These are phyloP conservation scores for Epichloe gansuensis DNA, from an alignment of 2,329 filamentous ascomycete species.

Conservation along the genomic window DNA sequence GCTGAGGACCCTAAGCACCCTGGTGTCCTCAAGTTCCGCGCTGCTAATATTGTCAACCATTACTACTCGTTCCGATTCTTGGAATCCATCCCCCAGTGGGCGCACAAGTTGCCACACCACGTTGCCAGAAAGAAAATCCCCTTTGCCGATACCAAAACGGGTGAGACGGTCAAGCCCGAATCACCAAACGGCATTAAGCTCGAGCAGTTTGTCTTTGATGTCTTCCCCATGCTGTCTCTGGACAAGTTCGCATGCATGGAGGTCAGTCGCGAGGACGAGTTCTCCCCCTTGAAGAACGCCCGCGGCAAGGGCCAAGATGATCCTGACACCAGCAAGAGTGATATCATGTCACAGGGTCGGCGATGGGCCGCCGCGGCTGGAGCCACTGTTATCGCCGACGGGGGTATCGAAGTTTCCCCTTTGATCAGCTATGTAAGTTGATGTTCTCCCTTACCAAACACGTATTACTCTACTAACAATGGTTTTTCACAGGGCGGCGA, in stretches of 20 bases:
- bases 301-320: constrained; percentile 81
- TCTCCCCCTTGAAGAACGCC: constrained; percentile 89
- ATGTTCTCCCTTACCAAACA: not conserved
- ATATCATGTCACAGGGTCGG: constrained; percentile 82
- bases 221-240: constrained; percentile 79
- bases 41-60: constrained; percentile 99
- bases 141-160: constrained; percentile 60
- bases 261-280: constrained; percentile 93
- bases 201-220: constrained; percentile 98
- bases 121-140: constrained; percentile 98
- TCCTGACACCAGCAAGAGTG: constrained; percentile 78
- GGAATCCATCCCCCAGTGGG: constrained; percentile 78
- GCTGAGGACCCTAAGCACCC: constrained; percentile 72
- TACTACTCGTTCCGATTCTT: constrained; percentile 96
- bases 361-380: constrained; percentile 76
- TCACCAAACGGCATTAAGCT: constrained; percentile 98
- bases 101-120: constrained; percentile 80
- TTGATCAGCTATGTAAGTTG: constrained; percentile 85
- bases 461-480: not conserved
- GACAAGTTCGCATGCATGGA: constrained; percentile 91
- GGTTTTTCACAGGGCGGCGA: constrained; percentile 40
- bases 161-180: constrained; percentile 75
- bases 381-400: constrained; percentile 53
- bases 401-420: constrained; percentile 81
- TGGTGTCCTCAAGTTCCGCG: constrained; percentile 82